phyloP scores from a whole-genome alignment of 2,329 filamentous ascomycete genomes.

The Annulohypoxylon truncatum region DNA sequence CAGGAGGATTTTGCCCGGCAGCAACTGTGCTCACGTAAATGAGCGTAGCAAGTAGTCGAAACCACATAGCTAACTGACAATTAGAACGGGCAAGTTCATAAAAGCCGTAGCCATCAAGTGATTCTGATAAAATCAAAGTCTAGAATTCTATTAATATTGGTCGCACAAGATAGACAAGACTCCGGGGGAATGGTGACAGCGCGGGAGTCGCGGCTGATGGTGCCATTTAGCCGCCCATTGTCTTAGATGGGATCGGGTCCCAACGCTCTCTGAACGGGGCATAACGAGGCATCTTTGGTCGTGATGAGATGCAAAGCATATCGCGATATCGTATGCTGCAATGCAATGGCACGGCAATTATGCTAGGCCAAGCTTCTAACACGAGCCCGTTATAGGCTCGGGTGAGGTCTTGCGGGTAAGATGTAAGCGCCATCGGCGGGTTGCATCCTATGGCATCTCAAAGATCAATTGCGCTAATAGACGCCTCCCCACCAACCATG shows the following conservation, averaged over 20 bases:
- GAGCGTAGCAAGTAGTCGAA: slow-evolving; percentile 29
- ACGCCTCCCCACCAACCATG: background rate
- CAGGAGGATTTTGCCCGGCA: slow-evolving; percentile 35
- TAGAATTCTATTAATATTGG: background rate
- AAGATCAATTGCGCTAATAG: background rate
- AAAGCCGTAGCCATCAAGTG: background rate
- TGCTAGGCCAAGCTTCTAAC: background rate
- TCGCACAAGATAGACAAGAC: background rate
- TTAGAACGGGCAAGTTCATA: background rate
- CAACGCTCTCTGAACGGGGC: background rate
- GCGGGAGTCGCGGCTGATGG: background rate
- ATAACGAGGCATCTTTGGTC: background rate
- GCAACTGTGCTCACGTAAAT: slow-evolving; percentile 11
- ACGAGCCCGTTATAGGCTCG: background rate
- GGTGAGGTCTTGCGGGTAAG: background rate
- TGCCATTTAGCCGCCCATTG: background rate
- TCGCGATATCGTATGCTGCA: background rate
- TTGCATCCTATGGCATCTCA: background rate
- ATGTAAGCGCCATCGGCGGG: background rate
- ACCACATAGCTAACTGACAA: slow-evolving; percentile 23
- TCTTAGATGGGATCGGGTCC: background rate
- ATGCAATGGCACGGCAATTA: background rate
- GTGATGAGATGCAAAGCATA: background rate
- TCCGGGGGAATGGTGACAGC: background rate
- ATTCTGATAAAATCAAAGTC: background rate